A percentile compares a stretch with the other conserved stretches of the same genome.
Conservation (phyloP, 2,329 filamentous ascomycete species). For the Ophiostoma piceae region DNA sequence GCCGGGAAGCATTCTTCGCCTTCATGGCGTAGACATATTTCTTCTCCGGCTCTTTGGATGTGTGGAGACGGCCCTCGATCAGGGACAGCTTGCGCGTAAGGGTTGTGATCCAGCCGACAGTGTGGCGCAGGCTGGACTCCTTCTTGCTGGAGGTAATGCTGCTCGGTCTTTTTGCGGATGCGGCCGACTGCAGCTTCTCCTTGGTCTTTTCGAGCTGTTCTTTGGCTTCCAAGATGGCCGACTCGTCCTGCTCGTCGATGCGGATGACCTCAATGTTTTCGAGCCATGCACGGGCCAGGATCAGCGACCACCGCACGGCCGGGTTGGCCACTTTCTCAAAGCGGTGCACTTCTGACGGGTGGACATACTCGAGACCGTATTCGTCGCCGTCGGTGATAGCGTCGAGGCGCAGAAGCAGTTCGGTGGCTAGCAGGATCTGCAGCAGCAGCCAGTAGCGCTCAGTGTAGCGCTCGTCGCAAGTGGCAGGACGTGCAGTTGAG, state of each 20-base stretch:
- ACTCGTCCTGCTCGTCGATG: constrained; percentile 26
- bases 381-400: constrained; percentile 58
- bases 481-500: constrained; percentile 37
- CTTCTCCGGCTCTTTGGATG: constrained; percentile 30
- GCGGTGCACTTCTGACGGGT: constrained; percentile 52
- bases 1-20: constrained; percentile 52
- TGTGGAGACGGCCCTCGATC: constrained; percentile 27
- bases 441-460: constrained; percentile 64
- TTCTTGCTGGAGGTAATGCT: constrained; percentile 15
- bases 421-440: constrained; percentile 60
- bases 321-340: constrained; percentile 58
- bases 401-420: constrained; percentile 60
- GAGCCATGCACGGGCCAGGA: constrained; percentile 61
- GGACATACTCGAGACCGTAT: constrained; percentile 47
- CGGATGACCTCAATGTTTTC: constrained; percentile 55
- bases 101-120: constrained; percentile 51
- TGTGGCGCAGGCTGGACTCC: constrained; percentile 30
- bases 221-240: background rate
- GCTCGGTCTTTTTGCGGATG: background rate
- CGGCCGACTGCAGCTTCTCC: background rate
- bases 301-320: constrained; percentile 62
- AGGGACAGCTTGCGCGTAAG: constrained; percentile 52
- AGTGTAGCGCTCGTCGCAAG: constrained; percentile 49
- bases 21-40: constrained; percentile 45
- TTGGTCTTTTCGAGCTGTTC: constrained; percentile 12